Percentiles rank a stretch among this genome's conserved stretches.
Evolutionary conservation across 2,329 filamentous ascomycete genomes (phyloP).

Genomic region (Leptoxyphium fumago): DNA sequence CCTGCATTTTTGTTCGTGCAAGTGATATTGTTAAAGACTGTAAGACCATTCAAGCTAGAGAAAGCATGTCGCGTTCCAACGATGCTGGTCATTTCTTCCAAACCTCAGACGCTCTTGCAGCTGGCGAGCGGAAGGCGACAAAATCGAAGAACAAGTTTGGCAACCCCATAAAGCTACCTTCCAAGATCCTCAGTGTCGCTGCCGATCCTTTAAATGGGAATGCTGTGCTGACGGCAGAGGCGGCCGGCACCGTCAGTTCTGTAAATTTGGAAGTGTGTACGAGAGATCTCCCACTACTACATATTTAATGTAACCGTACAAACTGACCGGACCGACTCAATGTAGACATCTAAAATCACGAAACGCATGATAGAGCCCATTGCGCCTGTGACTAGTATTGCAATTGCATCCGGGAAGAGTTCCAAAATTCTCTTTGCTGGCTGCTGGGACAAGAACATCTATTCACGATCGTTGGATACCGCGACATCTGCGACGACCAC

Average conservation of each 20-base stretch:
- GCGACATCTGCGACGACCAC: background rate
- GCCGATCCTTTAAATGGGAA: conserved; percentile 49
- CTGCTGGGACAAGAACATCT: conserved; percentile 87
- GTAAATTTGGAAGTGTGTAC: conserved; percentile 60
- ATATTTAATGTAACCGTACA: background rate
- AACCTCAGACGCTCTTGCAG: conserved; percentile 48
- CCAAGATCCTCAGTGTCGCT: conserved; percentile 68
- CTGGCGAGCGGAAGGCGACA: conserved; percentile 48
- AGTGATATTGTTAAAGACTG: background rate
- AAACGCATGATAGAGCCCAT: conserved; percentile 55
- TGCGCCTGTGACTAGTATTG: conserved; percentile 66
- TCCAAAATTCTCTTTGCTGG: conserved; percentile 58
- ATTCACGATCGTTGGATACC: conserved; percentile 57
- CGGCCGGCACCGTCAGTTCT: conserved; percentile 62
- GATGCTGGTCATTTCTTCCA: conserved; percentile 82
- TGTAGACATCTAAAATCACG: conserved; percentile 29
- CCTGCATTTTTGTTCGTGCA: background rate
- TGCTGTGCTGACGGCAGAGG: conserved; percentile 68
- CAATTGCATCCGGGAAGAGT: conserved; percentile 35
- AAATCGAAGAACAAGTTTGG: conserved; percentile 74
- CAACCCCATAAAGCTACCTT: conserved; percentile 62
- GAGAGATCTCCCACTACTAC: background rate
- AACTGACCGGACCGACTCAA: background rate
- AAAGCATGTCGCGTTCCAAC: conserved; percentile 48
- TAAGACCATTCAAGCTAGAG: background rate